These are phyloP conservation scores for Pichia terricola DNA, from an alignment of 1,139 yeast species.

Conservation along the genomic window DNA sequence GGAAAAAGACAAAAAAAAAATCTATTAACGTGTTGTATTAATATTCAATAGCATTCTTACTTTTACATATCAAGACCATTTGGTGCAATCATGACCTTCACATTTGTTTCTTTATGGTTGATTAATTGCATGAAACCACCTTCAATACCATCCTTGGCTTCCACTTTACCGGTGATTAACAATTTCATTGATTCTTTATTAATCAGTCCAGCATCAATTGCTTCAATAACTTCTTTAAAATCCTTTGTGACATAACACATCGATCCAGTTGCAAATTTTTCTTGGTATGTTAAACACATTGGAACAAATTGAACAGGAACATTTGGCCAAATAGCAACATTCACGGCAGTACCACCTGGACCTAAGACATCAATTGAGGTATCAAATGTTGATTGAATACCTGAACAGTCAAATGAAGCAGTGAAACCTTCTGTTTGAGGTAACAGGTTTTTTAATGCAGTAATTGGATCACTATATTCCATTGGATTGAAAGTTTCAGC, in stretches of 20 bases:
- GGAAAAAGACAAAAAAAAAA: too few relatives aligned
- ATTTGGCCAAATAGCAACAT: constrained; percentile 52
- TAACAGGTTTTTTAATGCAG: constrained; percentile 31
- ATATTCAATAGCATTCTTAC: too few relatives aligned
- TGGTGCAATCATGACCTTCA: constrained; percentile 31
- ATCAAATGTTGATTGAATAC: constrained; percentile 44
- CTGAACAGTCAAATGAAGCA: constrained; percentile 54
- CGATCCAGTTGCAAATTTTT: constrained; percentile 32
- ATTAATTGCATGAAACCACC: constrained; percentile 30
- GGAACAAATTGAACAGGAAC: constrained; percentile 29
- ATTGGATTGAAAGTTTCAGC: constrained; percentile 43
- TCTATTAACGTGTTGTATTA: too few relatives aligned
- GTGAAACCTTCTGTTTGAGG: constrained; percentile 46
- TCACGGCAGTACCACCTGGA: constrained; percentile 54
- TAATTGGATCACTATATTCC: constrained; percentile 27
- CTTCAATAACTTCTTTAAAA: constrained; percentile 30
- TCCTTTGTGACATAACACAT: constrained; percentile 33
- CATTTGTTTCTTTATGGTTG: constrained; percentile 30
- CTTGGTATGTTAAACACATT: constrained; percentile 33
- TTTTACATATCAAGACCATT: constrained; percentile 15
- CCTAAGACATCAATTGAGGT: constrained; percentile 42
- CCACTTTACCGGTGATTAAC: constrained; percentile 30
- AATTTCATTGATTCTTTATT: constrained; percentile 22
- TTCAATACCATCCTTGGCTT: constrained; percentile 29
- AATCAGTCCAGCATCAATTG: constrained; percentile 28